Evolutionary conservation across 2,329 filamentous ascomycete genomes (phyloP), one percentile per base, ranked within the genome.

Genomic region (Colletotrichum navitas): DNA sequence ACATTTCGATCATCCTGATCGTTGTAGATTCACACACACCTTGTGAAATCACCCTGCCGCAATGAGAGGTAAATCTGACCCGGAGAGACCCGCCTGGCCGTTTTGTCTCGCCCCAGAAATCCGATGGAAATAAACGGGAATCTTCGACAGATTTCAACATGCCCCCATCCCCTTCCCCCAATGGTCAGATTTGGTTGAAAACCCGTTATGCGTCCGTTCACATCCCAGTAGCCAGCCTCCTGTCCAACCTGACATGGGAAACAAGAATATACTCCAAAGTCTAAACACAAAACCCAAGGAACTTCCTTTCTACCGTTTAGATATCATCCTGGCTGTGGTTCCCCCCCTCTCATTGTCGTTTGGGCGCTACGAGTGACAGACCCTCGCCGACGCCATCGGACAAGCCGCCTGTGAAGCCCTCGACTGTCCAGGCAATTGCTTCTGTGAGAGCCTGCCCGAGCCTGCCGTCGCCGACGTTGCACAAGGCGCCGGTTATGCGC

Each of bases 401-500:
- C 52, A 94, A 82, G 0, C 92, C 92, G 18, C 89, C 90, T 2
- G 89, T 86, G 62, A 94, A 81, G 26, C 90, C 88, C 73, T 91
- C 86, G 1, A 92, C 79, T 76, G 89, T 86, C 89, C 91, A 94
- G 3, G 86, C 78, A 3, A 86, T 85, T 12, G 88, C 77, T 41
- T 88, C 87, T 24, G 86, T 84, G 29, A 93, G 77, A 3, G 84
- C 82, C 72, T 89, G 85, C 0, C 90, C 90, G n/a, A 92, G 81
- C 71, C 85, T 88, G 0, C 91, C 91, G 71, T 92, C 89, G 29
- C 91, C 88, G 80, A 92, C 85, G 55, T 85, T 86, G 70, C 85
- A 86, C 4, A 93, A 81, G 0, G 86, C 84, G 12, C 86, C 85
- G 12, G 87, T 87, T 5, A 92, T 76, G 43, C 80, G 82, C 36